These are phyloP conservation scores for Cercospora nicotianae DNA, from an alignment of 2,329 filamentous ascomycete genomes.

Conservation along the genomic window DNA sequence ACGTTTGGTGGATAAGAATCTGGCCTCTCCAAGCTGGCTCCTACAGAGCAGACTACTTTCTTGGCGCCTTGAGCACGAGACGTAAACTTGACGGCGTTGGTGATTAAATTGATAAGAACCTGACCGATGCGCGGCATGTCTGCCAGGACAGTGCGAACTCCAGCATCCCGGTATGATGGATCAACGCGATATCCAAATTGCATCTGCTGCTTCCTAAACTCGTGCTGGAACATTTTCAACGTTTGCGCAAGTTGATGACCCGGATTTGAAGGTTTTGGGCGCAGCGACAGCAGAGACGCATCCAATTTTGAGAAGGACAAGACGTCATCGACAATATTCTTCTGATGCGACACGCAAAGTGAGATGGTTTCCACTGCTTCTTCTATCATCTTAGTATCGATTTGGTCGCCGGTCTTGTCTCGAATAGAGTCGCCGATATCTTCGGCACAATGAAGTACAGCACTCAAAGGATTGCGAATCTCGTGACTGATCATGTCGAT, in stretches of 20 bases:
- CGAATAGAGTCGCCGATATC: conserved; percentile 41
- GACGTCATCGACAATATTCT: conserved; percentile 45
- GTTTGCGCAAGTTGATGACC: conserved; percentile 31
- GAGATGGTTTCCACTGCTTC: conserved; percentile 41
- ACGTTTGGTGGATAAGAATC: conserved; percentile 47
- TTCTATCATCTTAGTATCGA: conserved; percentile 27
- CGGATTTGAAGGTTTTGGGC: conserved; percentile 33
- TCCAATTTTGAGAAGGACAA: conserved; percentile 40
- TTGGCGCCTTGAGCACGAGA: conserved; percentile 29
- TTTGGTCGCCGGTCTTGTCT: conserved; percentile 22
- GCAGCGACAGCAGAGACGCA: conserved; percentile 35
- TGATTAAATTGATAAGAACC: conserved; percentile 28
- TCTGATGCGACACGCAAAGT: conserved; percentile 48
- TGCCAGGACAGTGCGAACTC: conserved; percentile 31
- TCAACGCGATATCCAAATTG: conserved; percentile 35
- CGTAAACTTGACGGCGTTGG: conserved; percentile 40
- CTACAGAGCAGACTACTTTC: conserved; percentile 30
- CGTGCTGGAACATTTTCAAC: conserved; percentile 40
- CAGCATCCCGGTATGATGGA: conserved; percentile 28
- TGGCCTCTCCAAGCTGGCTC: conserved; percentile 37
- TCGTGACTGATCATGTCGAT: conserved; percentile 50
- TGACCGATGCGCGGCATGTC: conserved; percentile 36
- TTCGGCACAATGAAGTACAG: conserved; percentile 47
- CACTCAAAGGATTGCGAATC: conserved; percentile 39
- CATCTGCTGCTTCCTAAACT: conserved; percentile 36